phyloP scores from a whole-genome alignment of 768 basidiomycete genomes.

The Candolleomyces aberdarensis region DNA sequence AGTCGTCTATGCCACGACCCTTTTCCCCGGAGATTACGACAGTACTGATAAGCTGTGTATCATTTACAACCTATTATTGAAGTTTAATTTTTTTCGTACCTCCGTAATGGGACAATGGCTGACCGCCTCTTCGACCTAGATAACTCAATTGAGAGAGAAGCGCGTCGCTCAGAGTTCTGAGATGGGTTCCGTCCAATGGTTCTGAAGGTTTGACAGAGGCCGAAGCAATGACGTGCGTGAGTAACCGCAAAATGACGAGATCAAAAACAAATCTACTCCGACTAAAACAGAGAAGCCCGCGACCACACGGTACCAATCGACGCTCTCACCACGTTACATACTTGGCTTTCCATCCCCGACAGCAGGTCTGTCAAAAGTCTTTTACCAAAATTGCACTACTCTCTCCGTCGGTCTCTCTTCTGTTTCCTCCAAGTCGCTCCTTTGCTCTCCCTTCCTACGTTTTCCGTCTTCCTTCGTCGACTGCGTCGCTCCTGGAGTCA shows the following conservation, averaged over 20 bases:
- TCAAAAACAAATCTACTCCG: neutral
- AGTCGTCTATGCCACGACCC: too few species aligned
- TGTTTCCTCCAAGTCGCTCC: neutral
- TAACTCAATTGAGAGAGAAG: too few species aligned
- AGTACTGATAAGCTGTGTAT: too few species aligned
- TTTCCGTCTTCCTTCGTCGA: neutral
- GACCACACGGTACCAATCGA: too few species aligned
- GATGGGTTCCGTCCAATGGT: too few species aligned
- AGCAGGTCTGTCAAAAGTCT: conserved; percentile 4
- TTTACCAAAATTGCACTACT: neutral
- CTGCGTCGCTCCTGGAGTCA: neutral
- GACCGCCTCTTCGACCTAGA: too few species aligned
- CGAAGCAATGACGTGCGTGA: conserved; percentile 2
- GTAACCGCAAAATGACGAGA: neutral
- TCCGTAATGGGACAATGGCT: too few species aligned
- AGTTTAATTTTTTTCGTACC: too few species aligned
- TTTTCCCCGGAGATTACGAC: too few species aligned
- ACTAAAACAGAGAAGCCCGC: neutral
- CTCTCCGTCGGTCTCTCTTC: neutral
- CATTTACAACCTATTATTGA: too few species aligned
- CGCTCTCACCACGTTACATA: too few species aligned
- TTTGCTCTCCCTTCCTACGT: neutral
- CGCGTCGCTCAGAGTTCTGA: too few species aligned
- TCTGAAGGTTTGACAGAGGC: neutral
- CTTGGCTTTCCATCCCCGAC: neutral